These are phyloP conservation scores for Mycotypha africana DNA, from an alignment of 371 early-diverging fungal genomes.

Conservation along the genomic window DNA sequence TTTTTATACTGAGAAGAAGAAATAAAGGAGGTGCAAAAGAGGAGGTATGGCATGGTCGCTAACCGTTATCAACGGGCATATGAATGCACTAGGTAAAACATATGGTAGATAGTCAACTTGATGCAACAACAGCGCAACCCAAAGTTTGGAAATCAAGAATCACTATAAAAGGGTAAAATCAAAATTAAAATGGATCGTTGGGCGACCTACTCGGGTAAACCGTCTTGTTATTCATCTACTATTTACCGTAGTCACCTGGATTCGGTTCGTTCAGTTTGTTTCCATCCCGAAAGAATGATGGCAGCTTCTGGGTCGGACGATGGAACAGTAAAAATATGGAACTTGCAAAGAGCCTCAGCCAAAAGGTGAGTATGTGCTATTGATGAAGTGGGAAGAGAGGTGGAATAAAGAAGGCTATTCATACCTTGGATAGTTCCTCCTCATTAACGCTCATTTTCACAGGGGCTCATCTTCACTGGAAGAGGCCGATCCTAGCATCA, in stretches of 20 bases:
- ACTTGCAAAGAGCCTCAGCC: conserved; percentile 39
- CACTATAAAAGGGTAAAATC: conserved; percentile 52
- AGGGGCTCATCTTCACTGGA: conserved; percentile 26
- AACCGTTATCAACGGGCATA: too few species aligned
- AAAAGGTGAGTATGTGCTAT: too few species aligned
- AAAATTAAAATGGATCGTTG: not conserved
- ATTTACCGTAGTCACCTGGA: conserved; percentile 78
- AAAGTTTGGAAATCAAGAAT: conserved; percentile 60
- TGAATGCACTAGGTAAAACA: not conserved
- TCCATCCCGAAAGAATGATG: conserved; percentile 58
- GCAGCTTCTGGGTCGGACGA: conserved; percentile 81
- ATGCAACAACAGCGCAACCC: conserved; percentile 19
- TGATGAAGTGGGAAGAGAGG: too few species aligned
- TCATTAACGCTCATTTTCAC: too few species aligned
- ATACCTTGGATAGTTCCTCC: too few species aligned
- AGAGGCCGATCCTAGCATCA: conserved; percentile 70
- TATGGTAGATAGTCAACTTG: conserved; percentile 19
- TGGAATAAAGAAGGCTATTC: too few species aligned
- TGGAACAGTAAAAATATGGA: conserved; percentile 79
- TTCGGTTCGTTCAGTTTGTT: conserved; percentile 66
- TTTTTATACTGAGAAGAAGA: too few species aligned
- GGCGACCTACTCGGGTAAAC: too few species aligned
- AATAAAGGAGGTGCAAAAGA: conserved; percentile 1
- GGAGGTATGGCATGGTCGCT: too few species aligned
- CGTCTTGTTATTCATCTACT: too few species aligned